These are phyloP conservation scores for Aspergillus ochraceoroseus DNA, from an alignment of 2,329 filamentous ascomycete genomes.

Conservation along the genomic window DNA sequence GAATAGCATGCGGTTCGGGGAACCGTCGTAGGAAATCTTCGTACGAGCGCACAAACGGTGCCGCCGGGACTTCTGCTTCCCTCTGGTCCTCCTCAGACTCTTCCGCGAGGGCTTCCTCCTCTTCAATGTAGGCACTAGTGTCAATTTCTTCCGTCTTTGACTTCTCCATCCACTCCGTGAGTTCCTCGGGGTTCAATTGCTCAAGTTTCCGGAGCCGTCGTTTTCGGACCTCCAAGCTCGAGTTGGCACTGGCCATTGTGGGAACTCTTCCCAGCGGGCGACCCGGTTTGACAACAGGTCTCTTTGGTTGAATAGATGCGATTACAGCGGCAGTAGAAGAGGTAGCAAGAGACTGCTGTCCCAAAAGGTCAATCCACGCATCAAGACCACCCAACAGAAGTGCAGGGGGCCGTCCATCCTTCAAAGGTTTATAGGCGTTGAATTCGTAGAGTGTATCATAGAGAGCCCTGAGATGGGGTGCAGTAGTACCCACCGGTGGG, in stretches of 20 bases:
- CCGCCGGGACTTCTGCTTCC: constrained; percentile 43
- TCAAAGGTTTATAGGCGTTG: constrained; percentile 71
- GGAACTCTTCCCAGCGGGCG: constrained; percentile 51
- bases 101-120: constrained; percentile 38
- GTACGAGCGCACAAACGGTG: constrained; percentile 61
- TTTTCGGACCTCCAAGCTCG: constrained; percentile 53
- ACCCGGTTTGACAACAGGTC: constrained; percentile 36
- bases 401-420: constrained; percentile 61
- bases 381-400: constrained; percentile 77
- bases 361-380: constrained; percentile 81
- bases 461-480: constrained; percentile 62
- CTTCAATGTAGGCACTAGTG: constrained; percentile 36
- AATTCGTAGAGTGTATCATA: constrained; percentile 77
- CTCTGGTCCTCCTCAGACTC: constrained; percentile 43
- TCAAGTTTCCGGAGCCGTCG: constrained; percentile 57
- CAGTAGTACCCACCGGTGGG: constrained; percentile 43
- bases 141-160: constrained; percentile 62
- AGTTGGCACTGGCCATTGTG: constrained; percentile 48
- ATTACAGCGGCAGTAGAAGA: constrained; percentile 53
- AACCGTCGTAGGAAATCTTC: constrained; percentile 82
- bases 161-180: constrained; percentile 72
- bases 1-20: constrained; percentile 62
- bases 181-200: constrained; percentile 74
- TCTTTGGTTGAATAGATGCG: constrained; percentile 41
- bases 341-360: constrained; percentile 58